Base-by-base conservation (phyloP, 2,329 filamentous ascomycete species). In the Tolypocladium pustulatum region DNA sequence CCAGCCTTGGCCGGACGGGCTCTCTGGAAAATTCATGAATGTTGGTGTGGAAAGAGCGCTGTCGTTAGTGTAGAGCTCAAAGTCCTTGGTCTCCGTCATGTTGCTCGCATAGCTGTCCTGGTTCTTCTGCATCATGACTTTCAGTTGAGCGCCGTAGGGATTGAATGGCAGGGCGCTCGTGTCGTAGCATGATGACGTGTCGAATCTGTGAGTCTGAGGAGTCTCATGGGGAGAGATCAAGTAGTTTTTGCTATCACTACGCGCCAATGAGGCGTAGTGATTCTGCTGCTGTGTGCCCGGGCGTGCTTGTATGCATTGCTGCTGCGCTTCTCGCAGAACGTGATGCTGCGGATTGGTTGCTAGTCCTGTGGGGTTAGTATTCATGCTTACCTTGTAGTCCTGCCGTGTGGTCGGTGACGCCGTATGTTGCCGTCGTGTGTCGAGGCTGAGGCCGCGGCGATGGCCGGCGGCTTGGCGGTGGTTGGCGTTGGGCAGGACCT, bases 281-380 rank as follows among this genome's bases (percentile, higher is more conserved):
- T 51, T 37, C 15, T 64, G 43, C 56, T 60, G 59, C 57, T 69
- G 59, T 69, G 68, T 65, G 82, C 88, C 87, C 84, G 88, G 88
- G 85, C 89, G 86, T 83, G 84, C 83, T 82, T 75, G 73, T 63
- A 85, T 82, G 83, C 84, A 85, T 80, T 91, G 89, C 86, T 90
- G 85, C 84, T 93, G 90, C 86, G 88, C 83, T 89, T 90, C 89
- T 87, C 87, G 88, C 86, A 91, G 83, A 78, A 85, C 81, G 58
- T 67, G 65, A 83, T 91, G 88, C 83, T 92, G 89, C 82, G 78
- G 77, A 67, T 62, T 66, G 61, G 64, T 76, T 77, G 81, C 67
- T 78, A 78, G 75, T 81, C 78, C 78, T 79, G 76, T 72, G 71
- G 78, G 73, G 76, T 81, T 83, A 76, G 78, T 80, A 73, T 69